Evolutionary conservation across 306 rosid species (phyloP), one percentile per base, ranked within the genome.

Genomic region (Canavalia ensiformis): DNA sequence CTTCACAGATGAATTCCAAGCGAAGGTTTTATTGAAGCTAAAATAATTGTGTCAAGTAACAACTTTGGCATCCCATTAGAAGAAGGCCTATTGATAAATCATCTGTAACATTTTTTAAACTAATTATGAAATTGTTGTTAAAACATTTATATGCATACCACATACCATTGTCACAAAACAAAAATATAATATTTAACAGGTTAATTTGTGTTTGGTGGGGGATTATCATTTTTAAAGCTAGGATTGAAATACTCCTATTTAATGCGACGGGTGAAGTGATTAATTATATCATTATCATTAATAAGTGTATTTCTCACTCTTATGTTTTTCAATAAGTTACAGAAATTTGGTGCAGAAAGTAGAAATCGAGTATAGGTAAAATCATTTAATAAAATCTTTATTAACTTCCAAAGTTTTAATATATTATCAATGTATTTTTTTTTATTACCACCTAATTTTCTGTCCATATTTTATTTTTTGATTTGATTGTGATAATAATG

Each of bases 201-300:
- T 67, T 35, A 67, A 44, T 44, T 67, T 52, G 72, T 67, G 33
- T 42, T 67, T 42, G 54, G 72, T 67, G 54, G 52, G 18, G 72
- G 35, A 67, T 18, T 18, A 18, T 18, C 25, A 18, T 18, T 18
- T 18, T 18, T 18, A 18, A 18, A 18, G 25, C 25, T 18, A 18
- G 25, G 25, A 18, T 18, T 65, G 71, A 39, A 39, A 65, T 34
- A 63, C 29, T 57, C 29, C 29, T 12, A 63, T 35, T 63, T 37
- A 12, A 63, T 35, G 68, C 29, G 29, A 33, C 8, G 7, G 25
- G 4, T 58, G 65, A 58, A 47, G 52, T 8, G 52, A 13, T 47
- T 8, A 47, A 47, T 4, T 47, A 9, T 47, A 47, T 47, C 52
- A 47, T 47, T 47, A 10, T 47, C 50, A 45, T 45, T 45, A 8